These are phyloP conservation scores for Boletus tylopilopsis DNA, from an alignment of 768 basidiomycete species.

Conservation along the genomic window DNA sequence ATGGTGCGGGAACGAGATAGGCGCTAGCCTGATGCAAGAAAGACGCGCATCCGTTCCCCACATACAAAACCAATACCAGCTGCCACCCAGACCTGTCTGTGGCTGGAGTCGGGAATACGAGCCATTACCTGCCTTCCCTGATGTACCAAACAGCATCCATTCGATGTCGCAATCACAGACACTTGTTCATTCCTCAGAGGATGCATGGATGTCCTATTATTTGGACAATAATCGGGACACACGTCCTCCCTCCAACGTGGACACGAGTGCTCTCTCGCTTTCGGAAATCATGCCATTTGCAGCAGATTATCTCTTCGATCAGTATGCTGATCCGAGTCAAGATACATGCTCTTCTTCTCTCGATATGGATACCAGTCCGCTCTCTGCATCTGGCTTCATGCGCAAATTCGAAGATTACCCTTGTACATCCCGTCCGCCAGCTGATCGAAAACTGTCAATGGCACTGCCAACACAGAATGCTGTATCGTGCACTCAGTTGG, in stretches of 20 bases:
- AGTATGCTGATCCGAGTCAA: no score
- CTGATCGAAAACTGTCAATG: neutral
- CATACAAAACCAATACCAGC: neutral
- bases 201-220: neutral
- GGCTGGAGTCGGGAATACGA: neutral
- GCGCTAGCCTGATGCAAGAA: neutral
- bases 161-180: neutral
- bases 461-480: neutral
- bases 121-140: neutral
- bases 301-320: no score
- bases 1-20: neutral
- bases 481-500: neutral
- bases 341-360: neutral
- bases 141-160: neutral
- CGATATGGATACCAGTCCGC: neutral
- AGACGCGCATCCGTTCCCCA: neutral
- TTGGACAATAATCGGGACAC: neutral
- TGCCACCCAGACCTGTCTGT: neutral
- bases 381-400: neutral
- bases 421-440: no score
- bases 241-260: neutral
- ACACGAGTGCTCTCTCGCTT: neutral
- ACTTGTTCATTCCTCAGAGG: neutral
- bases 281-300: no score
- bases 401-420: neutral